A percentile compares a stretch with the other conserved stretches of the same genome.
These are phyloP conservation scores for Ustilago hordei DNA, from an alignment of 1,284 basidiomycete species.

Conservation along the genomic window DNA sequence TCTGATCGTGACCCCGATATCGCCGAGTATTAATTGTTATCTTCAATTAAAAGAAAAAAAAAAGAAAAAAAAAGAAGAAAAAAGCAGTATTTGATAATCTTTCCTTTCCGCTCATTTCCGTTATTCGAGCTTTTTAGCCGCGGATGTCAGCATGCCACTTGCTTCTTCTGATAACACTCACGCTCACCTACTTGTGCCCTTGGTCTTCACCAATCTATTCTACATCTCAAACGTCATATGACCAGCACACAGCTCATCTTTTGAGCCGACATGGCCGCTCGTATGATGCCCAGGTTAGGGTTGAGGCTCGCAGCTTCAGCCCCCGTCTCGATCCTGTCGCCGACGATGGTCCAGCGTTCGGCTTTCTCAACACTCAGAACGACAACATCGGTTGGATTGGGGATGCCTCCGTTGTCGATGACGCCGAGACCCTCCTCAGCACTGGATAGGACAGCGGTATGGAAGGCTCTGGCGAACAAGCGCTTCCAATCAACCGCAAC, in stretches of 20 bases:
- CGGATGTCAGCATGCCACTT: not conserved
- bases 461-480: not conserved
- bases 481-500: slow-evolving; percentile 29
- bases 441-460: not conserved
- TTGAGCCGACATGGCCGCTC: slow-evolving; percentile 6
- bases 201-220: not conserved
- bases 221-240: not conserved
- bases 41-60: too few relatives aligned
- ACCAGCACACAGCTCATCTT: not conserved
- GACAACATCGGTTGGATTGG: slow-evolving; percentile 4
- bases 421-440: not conserved
- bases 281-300: slow-evolving; percentile 15
- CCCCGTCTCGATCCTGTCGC: not conserved
- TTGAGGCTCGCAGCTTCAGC: slow-evolving; percentile 14
- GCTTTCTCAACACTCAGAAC: slow-evolving; percentile 2
- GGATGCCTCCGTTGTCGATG: not conserved
- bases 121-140: not conserved
- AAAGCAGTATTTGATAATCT: slow-evolving; percentile 7
- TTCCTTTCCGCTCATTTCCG: not conserved
- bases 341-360: not conserved
- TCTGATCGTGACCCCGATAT: too few relatives aligned
- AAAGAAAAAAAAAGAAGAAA: too few relatives aligned
- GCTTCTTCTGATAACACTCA: not conserved
- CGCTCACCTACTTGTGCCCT: not conserved
- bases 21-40: too few relatives aligned